Base-by-base conservation (phyloP, 2,329 filamentous ascomycete genomes). In the Salinomyces thailandicus region DNA sequence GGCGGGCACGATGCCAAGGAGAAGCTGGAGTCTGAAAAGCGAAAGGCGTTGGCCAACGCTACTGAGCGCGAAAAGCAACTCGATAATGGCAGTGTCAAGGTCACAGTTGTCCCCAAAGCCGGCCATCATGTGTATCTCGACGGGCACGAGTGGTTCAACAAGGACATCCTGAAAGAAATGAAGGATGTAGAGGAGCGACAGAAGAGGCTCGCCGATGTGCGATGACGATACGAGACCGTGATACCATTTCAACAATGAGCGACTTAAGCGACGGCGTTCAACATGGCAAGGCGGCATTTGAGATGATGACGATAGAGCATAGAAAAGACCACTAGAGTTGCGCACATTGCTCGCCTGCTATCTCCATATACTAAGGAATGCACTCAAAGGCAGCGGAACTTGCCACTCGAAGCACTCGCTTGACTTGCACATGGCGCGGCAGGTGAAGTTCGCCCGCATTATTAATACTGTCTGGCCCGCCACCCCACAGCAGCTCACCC, bases 21-120 rank as follows among this genome's bases (percentile, higher is more conserved):
- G 61, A 86, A 81, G 58, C 72, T 96, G 9, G 79, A 84, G 42
- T 69, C 79, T 39, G 77, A 80, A 44, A 74, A 73, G 45, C 62
- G 63, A 17, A 72, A 73, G 33, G 67, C 72, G 0, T 62, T 94
- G 3, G 61, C 69, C 9, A 60, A 71, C 15, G 81, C 73, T 15
- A 79, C 72, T 0, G 80, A 85, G 39, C 24, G 30, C 14, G 82
- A 93, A 59, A 75, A 70, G 58, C 62, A 67, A 40, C 64, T 63
- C 3, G 89, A 95, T 54, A 82, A 84, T 37, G 87, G 89, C 4
- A 77, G 76, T 28, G 82, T 81, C 6, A 91, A 83, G 62, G 87
- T 96, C 0, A 60, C 89, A 4, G 69, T 95, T 19, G 79, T 98
- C 33, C 66, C 70, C 41, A 73, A 75, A 30, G 79, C 80, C 0